Conservation (phyloP, 805 yeast genomes). For the Yarrowia sp. region DNA sequence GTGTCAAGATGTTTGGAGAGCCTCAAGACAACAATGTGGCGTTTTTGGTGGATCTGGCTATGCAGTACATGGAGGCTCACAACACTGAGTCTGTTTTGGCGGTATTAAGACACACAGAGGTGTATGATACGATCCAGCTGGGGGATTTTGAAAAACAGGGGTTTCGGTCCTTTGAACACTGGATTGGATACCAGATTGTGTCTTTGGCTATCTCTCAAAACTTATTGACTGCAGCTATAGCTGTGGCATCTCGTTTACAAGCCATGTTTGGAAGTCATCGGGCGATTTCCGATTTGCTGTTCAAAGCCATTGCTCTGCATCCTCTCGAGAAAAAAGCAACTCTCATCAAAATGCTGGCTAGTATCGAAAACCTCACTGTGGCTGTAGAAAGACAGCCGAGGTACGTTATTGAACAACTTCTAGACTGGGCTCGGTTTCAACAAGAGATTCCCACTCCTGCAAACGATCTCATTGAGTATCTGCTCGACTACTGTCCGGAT, state of each 20-base stretch:
- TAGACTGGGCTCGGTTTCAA: conserved; percentile 8
- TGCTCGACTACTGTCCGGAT: background rate
- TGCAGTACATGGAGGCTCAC: background rate
- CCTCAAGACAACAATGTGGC: conserved; percentile 12
- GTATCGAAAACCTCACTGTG: background rate
- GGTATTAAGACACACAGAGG: background rate
- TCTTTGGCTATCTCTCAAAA: conserved; percentile 3
- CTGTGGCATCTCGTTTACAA: background rate
- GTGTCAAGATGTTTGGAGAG: background rate
- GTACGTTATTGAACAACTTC: background rate
- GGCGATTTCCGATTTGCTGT: background rate
- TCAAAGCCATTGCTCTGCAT: conserved; percentile 11
- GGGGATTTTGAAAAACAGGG: background rate
- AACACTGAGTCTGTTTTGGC: background rate
- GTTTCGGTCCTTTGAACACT: background rate
- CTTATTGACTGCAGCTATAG: background rate
- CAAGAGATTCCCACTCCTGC: background rate
- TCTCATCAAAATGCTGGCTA: background rate
- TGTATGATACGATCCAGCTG: background rate
- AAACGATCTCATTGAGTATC: background rate
- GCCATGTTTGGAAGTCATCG: background rate
- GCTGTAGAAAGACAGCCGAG: background rate
- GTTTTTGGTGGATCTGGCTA: conserved; percentile 10
- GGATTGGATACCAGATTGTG: conserved; percentile 9
- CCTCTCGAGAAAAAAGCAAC: background rate